Evolutionary conservation across 106 monocot species (phyloP).

Genomic region (Dendrobium chrysotoxum): DNA sequence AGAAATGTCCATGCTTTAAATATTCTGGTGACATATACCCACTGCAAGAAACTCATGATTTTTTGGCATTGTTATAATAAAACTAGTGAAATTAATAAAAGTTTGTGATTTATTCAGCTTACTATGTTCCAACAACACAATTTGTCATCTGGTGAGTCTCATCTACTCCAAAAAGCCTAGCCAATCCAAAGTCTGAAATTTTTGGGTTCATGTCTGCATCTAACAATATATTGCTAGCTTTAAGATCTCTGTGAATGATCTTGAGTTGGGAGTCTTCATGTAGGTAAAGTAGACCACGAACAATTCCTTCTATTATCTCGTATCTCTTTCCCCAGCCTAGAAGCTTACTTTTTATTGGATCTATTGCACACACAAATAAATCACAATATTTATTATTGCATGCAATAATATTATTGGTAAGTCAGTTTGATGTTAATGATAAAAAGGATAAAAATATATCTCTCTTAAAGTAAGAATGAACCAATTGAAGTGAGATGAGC

Average conservation of each 20-base stretch:
- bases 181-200: constrained; percentile 17
- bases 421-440: no score
- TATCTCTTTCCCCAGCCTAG: neutral
- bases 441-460: no score
- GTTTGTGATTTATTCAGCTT: neutral
- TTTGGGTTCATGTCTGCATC: constrained; percentile 11
- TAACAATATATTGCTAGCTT: constrained; percentile 13
- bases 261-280: constrained; percentile 14
- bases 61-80: neutral
- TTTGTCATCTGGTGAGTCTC: constrained; percentile 5
- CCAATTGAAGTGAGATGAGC: no score
- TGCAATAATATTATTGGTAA: no score
- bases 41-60: neutral
- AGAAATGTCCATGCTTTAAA: neutral
- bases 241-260: no score
- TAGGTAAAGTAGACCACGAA: constrained; percentile 15
- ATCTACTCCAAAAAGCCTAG: constrained; percentile 8
- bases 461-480: no score
- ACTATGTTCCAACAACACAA: constrained; percentile 13
- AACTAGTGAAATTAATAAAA: neutral
- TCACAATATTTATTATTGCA: no score
- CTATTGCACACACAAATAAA: neutral
- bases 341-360: neutral
- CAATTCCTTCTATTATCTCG: constrained; percentile 15
- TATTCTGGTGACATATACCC: neutral